Evolutionary conservation across 352 stramenopile genomes (phyloP), one percentile per base, ranked within the genome.

Genomic region (Phytophthora sp.): DNA sequence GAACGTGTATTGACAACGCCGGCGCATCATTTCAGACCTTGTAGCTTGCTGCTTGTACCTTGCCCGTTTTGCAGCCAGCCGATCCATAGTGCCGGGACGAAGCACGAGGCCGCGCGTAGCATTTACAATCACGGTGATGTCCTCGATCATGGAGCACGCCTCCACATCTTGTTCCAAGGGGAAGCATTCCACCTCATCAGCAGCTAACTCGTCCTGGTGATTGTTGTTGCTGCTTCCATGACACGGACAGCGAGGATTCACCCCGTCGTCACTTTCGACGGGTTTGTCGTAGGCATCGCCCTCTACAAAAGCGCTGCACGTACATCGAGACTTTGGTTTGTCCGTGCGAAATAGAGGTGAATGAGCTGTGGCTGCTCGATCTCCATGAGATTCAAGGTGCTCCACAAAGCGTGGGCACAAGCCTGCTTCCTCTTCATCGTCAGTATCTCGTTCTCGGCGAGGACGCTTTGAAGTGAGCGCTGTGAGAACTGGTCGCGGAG

Each of bases 21-120:
- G 76, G 23, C 74, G 71, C 73, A 89, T 89, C 78, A 88, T 87
- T 42, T 88, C 70, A 2, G 71, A 84, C 26, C 74, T 60, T 7
- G 53, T 72, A 7, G 66, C 66, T 20, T 58, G 49, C 13, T 65
- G 42, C 1, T 69, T 68, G 24, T 55, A 10, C 28, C 48, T 18
- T 34, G 54, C 27, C 52, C 57, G 43, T 24, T 64, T 74, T 12
- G 53, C 60, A 48, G 48, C 60, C 6, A 59, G 43, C 5, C 52
- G 31, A 39, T 77, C 77, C 51, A 66, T 79, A 1, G 60, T 42
- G 1, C 37, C 44, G 23, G 77, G 76, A 18, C 65, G 42, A 5
- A 88, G 38, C 6, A 77, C 41, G 23, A 89, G 31, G 24, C 82
- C 58, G 0, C 61, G 70, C 1, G 53, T 83, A 24, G 66, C 69